Conservation (phyloP, 768 basidiomycete genomes). For the Trametes punicea region DNA sequence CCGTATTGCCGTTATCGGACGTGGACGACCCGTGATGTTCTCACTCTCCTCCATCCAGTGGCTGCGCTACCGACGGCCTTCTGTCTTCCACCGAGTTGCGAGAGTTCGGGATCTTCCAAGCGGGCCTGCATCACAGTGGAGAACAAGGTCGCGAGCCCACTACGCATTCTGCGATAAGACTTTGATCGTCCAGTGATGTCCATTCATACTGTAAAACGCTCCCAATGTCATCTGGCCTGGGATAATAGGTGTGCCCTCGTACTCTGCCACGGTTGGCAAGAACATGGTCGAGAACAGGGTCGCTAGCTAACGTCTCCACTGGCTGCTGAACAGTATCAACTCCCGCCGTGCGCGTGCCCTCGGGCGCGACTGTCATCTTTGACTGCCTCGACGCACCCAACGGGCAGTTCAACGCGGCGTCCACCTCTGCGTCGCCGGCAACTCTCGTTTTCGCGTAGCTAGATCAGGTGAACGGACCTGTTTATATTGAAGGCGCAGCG, state of each 20-base stretch:
- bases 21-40: too few relatives aligned
- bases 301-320: too few relatives aligned
- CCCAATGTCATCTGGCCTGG: slow-evolving; percentile 55
- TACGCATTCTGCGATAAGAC: too few relatives aligned
- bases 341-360: slow-evolving; percentile 46
- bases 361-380: slow-evolving; percentile 53
- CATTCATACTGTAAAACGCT: slow-evolving; percentile 52
- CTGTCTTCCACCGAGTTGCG: too few relatives aligned
- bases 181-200: too few relatives aligned
- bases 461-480: slow-evolving; percentile 60
- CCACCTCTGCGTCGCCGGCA: slow-evolving; percentile 35
- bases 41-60: too few relatives aligned
- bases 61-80: too few relatives aligned
- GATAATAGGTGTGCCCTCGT: slow-evolving; percentile 47
- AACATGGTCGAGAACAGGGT: too few relatives aligned
- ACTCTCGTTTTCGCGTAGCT: slow-evolving; percentile 45
- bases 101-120: too few relatives aligned
- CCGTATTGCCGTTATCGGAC: too few relatives aligned
- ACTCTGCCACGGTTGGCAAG: neutral
- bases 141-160: too few relatives aligned
- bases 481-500: slow-evolving; percentile 48
- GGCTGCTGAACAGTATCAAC: slow-evolving; percentile 39
- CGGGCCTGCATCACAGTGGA: too few relatives aligned
- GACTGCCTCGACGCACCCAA: slow-evolving; percentile 65
- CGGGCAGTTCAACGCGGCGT: slow-evolving; percentile 49